Percentiles rank a stretch among this genome's conserved stretches.
phyloP scores from a whole-genome alignment of 805 yeast species.

The Metschnikowia dekortorum region DNA sequence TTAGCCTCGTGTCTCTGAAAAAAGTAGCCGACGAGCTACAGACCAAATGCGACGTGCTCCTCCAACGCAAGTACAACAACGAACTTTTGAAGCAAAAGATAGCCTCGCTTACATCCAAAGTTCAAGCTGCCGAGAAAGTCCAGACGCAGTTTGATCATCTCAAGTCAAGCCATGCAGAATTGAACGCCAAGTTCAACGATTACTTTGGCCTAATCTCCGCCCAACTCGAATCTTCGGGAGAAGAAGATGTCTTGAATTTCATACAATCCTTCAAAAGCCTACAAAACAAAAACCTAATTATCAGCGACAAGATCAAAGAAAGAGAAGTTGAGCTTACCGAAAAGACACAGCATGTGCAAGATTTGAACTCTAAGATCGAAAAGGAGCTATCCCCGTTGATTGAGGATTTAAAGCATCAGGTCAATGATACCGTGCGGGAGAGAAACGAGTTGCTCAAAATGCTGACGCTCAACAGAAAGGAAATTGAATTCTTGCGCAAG shows the following conservation, averaged over 20 bases:
- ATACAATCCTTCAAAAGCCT: conserved; percentile 35
- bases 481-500: conserved; percentile 52
- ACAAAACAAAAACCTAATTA: conserved; percentile 28
- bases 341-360: conserved; percentile 6
- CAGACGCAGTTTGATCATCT: conserved; percentile 45
- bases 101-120: conserved; percentile 33
- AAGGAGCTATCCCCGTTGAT: conserved; percentile 14
- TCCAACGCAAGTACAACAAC: conserved; percentile 44
- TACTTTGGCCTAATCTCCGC: conserved; percentile 42
- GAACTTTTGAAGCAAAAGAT: conserved; percentile 59
- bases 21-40: conserved; percentile 53
- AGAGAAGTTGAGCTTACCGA: conserved; percentile 18
- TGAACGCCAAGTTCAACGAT: conserved; percentile 45
- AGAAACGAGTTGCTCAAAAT: conserved; percentile 46
- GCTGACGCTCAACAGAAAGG: conserved; percentile 49
- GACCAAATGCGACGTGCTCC: conserved; percentile 46
- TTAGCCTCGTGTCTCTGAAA: conserved; percentile 18
- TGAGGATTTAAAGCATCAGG: conserved; percentile 10
- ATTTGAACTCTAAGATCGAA: conserved; percentile 4
- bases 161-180: conserved; percentile 46
- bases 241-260: conserved; percentile 14
- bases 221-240: conserved; percentile 19
- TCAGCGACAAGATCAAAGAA: conserved; percentile 34
- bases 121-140: conserved; percentile 35
- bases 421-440: conserved; percentile 1